Evolutionary conservation across 2,329 filamentous ascomycete genomes (phyloP).

Genomic region (Aspergillus latus): DNA sequence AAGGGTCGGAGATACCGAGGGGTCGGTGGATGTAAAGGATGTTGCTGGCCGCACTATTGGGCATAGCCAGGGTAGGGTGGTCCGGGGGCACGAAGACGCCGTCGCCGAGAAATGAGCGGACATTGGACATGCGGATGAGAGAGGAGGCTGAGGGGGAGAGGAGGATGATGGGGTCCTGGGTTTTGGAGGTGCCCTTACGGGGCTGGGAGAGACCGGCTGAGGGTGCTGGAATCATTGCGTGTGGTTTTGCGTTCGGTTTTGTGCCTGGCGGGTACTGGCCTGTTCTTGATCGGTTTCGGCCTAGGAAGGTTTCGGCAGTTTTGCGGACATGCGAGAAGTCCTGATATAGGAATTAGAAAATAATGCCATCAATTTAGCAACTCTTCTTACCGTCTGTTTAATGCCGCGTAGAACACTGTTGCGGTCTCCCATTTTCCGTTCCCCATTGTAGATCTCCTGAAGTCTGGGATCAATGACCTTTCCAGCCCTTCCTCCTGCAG

Average conservation of each 20-base stretch:
- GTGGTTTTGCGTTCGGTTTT: constrained; percentile 37
- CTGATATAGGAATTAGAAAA: constrained; percentile 46
- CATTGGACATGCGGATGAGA: constrained; percentile 90
- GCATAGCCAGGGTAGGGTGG: constrained; percentile 58
- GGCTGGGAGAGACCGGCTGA: constrained; percentile 40
- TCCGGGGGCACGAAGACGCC: constrained; percentile 79
- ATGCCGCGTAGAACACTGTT: constrained; percentile 84
- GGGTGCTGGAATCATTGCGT: constrained; percentile 33
- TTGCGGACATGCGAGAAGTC: constrained; percentile 95
- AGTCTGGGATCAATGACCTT: constrained; percentile 78
- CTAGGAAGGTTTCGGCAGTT: constrained; percentile 74
- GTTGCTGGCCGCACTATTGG: constrained; percentile 59
- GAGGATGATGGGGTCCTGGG: constrained; percentile 84
- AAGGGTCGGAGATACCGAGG: constrained; percentile 51
- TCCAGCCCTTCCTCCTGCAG: constrained; percentile 49
- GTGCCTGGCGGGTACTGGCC: constrained; percentile 36
- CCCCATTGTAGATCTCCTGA: constrained; percentile 84
- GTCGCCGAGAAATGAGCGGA: constrained; percentile 87
- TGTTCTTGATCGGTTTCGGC: constrained; percentile 46
- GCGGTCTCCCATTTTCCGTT: constrained; percentile 87
- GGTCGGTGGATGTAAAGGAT: constrained; percentile 82
- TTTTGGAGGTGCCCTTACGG: constrained; percentile 48
- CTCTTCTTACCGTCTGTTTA: constrained; percentile 73
- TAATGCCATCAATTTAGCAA: background rate
- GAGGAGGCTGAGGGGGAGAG: constrained; percentile 95